These are phyloP conservation scores for Pisolithus thermaeus DNA, from an alignment of 1,284 basidiomycete genomes.

Conservation along the genomic window DNA sequence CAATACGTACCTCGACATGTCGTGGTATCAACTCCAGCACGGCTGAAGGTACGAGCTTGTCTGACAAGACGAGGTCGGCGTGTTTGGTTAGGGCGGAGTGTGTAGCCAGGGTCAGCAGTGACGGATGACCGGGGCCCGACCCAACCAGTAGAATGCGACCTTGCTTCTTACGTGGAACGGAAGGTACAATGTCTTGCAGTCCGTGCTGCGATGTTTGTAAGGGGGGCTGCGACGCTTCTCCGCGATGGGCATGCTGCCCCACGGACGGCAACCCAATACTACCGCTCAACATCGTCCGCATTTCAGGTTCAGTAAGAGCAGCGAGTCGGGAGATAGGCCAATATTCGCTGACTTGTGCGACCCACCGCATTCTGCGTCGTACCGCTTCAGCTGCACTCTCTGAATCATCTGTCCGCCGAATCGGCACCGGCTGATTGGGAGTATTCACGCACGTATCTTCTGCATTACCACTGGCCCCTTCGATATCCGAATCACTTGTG, in stretches of 20 bases:
- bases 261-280: conserved; percentile 17
- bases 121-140: conserved; percentile 92
- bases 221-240: neutral
- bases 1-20: conserved; percentile 71
- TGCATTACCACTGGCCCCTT: conserved; percentile 29
- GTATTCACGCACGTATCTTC: conserved; percentile 58
- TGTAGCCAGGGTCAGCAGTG: conserved; percentile 84
- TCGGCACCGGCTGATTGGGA: conserved; percentile 78
- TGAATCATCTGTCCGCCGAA: conserved; percentile 33
- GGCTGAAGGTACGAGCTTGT: conserved; percentile 93
- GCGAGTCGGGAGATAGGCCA: conserved; percentile 84
- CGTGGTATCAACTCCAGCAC: conserved; percentile 86
- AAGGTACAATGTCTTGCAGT: conserved; percentile 24
- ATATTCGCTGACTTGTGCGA: conserved; percentile 90
- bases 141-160: conserved; percentile 87
- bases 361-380: conserved; percentile 77
- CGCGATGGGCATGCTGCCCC: too few species aligned
- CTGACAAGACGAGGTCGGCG: conserved; percentile 85
- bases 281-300: conserved; percentile 57
- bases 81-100: conserved; percentile 74
- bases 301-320: conserved; percentile 60
- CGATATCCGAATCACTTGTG: conserved; percentile 15
- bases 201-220: conserved; percentile 16
- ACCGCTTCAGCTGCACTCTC: conserved; percentile 51
- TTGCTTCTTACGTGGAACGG: conserved; percentile 22